These are phyloP conservation scores for Onygenales sp. DNA, from an alignment of 2,329 filamentous ascomycete species.

Conservation along the genomic window DNA sequence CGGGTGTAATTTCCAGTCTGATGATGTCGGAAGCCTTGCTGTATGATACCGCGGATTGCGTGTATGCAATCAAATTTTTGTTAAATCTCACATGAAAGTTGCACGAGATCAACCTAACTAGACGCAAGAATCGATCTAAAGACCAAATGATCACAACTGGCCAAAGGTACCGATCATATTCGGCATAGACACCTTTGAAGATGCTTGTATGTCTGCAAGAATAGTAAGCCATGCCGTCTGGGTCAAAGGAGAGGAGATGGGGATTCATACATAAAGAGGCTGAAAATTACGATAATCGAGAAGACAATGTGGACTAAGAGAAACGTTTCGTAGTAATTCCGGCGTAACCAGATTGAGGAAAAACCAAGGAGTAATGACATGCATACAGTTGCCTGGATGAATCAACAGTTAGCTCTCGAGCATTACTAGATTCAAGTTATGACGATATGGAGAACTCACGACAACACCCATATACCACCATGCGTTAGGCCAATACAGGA, in stretches of 20 bases:
- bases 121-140: conserved; percentile 35
- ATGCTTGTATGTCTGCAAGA: conserved; percentile 34
- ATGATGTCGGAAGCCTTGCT: conserved; percentile 31
- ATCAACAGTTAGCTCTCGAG: background rate
- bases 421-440: background rate
- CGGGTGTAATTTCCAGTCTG: conserved; percentile 30
- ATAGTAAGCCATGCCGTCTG: background rate
- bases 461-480: conserved; percentile 17
- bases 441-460: conserved; percentile 13
- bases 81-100: conserved; percentile 24
- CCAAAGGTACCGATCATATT: conserved; percentile 40
- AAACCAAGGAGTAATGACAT: conserved; percentile 31
- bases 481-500: conserved; percentile 8
- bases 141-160: conserved; percentile 38
- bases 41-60: conserved; percentile 30
- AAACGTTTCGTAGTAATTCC: conserved; percentile 34
- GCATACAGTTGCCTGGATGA: conserved; percentile 16
- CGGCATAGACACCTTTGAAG: conserved; percentile 36
- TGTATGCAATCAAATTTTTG: conserved; percentile 13
- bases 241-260: background rate
- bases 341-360: conserved; percentile 35
- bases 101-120: conserved; percentile 31
- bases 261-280: conserved; percentile 32
- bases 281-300: conserved; percentile 30
- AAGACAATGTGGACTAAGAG: conserved; percentile 29